Evolutionary conservation across 2,329 filamentous ascomycete genomes (phyloP), one percentile per base, ranked within the genome.

Genomic region (Didymella sp.): DNA sequence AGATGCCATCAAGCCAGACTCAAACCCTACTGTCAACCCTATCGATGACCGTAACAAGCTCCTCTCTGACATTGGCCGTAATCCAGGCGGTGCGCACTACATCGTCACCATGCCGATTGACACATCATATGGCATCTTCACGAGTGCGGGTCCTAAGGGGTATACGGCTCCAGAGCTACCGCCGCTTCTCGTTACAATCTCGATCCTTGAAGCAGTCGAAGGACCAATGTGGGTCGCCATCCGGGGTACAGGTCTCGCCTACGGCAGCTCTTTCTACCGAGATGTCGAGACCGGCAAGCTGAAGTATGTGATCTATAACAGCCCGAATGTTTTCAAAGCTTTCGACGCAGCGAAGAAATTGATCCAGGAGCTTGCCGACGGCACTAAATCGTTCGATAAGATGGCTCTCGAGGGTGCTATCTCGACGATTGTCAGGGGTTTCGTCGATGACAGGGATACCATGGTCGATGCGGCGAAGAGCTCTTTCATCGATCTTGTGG

Each of bases 151-250:
- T 6, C 85, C 94, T 15, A 84, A 85, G 22, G 91, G 89, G 0
- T 93, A 89, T 71, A 82, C 84, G 4, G 89, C 97, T 69, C 88
- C 92, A 0, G 84, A 86, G 15, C 82, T 98, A 1, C 92, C 95
- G 0, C 88, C 93, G 2, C 83, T 96, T 48, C 86, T 96, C 74
- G 93, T 99, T 7, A 92, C 94, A 0, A 86, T 92, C 46, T 88
- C 92, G 19, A 98, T 97, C 73, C 88, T 99, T 59, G 93, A 97
- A 72, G 88, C 92, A 0, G 90, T 96, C 17, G 95, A 99, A 76
- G 95, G 95, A 0, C 95, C 95, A 0, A 85, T 99, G 28, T 98
- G 95, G 94, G 89, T 89, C 61, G 91, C 92, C 0, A 90, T 98
- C 45, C 91, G 95, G 43, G 95, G 95, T 53, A 95, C 91, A 40